phyloP scores from a whole-genome alignment of 331 rosid genomes.

The Rosa hybrid region DNA sequence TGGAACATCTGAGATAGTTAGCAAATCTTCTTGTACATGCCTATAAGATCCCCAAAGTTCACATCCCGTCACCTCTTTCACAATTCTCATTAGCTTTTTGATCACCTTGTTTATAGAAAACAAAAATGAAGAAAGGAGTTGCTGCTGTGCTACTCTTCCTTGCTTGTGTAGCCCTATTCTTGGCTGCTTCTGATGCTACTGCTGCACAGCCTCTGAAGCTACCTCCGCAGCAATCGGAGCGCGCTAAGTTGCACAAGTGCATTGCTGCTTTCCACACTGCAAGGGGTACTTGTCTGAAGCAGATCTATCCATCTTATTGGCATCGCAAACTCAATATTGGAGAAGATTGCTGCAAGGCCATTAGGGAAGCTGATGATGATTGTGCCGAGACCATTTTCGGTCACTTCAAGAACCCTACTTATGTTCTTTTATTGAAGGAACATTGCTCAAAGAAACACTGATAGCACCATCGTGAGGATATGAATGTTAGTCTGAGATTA shows the following conservation, averaged over 20 bases:
- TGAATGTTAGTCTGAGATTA: not conserved
- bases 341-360: slow-evolving; percentile 7
- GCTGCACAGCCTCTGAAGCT: not conserved
- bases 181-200: not conserved
- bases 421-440: not conserved
- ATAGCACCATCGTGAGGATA: not conserved
- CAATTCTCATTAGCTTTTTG: not conserved
- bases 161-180: not conserved
- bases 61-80: not conserved
- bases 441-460: not conserved
- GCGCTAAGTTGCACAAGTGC: not conserved
- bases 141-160: not conserved
- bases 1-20: not conserved
- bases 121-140: not conserved
- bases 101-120: not conserved
- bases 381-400: slow-evolving; percentile 5
- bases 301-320: not conserved
- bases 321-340: not conserved
- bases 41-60: not conserved
- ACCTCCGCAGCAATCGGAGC: no score
- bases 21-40: not conserved
- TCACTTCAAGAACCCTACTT: not conserved
- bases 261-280: not conserved
- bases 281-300: not conserved
- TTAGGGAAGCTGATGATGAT: not conserved